Conservation (phyloP, 257 asterid genomes). For the Ligustrum vulgare region DNA sequence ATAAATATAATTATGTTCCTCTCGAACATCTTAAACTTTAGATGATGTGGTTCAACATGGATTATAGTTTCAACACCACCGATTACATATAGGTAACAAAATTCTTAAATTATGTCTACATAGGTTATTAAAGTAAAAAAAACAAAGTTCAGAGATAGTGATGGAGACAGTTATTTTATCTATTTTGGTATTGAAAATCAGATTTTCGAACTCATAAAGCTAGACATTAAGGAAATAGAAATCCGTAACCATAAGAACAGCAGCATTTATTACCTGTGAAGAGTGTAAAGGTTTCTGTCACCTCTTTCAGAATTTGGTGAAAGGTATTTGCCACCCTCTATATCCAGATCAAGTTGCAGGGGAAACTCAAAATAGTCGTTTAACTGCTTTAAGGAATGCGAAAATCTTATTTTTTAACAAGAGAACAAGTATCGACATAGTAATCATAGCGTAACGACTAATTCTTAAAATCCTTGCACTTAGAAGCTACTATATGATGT, state of each 20-base stretch:
- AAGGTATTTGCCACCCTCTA: constrained; percentile 41
- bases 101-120: background rate
- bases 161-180: background rate
- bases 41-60: background rate
- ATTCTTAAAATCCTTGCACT: background rate
- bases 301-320: constrained; percentile 52
- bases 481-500: background rate
- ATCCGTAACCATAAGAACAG: background rate
- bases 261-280: constrained; percentile 38
- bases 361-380: constrained; percentile 54
- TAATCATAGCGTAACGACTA: background rate
- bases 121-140: background rate
- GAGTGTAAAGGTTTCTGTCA: constrained; percentile 50
- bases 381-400: constrained; percentile 30
- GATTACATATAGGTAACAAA: background rate
- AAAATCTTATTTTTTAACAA: background rate
- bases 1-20: background rate
- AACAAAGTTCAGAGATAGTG: background rate
- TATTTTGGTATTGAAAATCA: background rate
- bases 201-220: background rate
- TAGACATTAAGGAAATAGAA: background rate
- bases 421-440: background rate
- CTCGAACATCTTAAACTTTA: background rate
- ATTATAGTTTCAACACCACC: background rate
- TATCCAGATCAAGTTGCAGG: constrained; percentile 52